Base-by-base conservation (phyloP, 2,329 filamentous ascomycete species). In the Setomelanomma holmii region DNA sequence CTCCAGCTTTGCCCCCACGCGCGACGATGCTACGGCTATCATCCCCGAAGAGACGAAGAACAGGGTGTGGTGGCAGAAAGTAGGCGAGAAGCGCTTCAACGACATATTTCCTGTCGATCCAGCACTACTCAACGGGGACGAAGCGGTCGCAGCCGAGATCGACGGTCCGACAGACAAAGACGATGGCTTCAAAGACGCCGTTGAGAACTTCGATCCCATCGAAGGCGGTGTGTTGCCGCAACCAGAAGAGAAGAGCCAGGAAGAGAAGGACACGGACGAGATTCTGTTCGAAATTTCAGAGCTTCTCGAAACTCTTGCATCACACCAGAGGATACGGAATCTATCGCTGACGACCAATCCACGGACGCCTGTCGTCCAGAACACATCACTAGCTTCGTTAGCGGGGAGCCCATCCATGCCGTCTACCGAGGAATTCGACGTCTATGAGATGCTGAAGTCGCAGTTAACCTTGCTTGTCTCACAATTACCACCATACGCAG, bases 291-390 rank as follows among this genome's bases (percentile, higher is more conserved):
- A 90, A 39, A 88, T 92, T 27, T 89, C 88, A 1, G 89, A 91
- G 65, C 79, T 92, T 61, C 84, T 93, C 45, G 86, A 91, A 70
- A 91, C 89, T 1, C 78, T 93, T 8, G 82, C 89, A 17, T 93
- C 90, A 0, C 88, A 90, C 70, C 90, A 93, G 75, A 85, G 89
- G 57, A 92, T 91, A 69, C 88, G 90, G 53, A 90, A 91, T 64
- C 81, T 89, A 39, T 85, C 85, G 1, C 74, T 91, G 19, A 84
- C 86, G 8, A 87, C 79, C 49, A 86, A 85, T 51, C 83, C 87
- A 63, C 84, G 88, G 53, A 86, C 87, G 3, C 82, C 86, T 17
- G 82, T 85, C 12, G 86, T 83, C 45, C 88, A 90, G 55, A 88
- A 89, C 77, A 81, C 89, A 7, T 82, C 86, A 10, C 85, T 87